Percentiles rank a stretch among this genome's conserved stretches.
Evolutionary conservation across 805 yeast genomes (phyloP).

Genomic region (Candida tammaniensis): DNA sequence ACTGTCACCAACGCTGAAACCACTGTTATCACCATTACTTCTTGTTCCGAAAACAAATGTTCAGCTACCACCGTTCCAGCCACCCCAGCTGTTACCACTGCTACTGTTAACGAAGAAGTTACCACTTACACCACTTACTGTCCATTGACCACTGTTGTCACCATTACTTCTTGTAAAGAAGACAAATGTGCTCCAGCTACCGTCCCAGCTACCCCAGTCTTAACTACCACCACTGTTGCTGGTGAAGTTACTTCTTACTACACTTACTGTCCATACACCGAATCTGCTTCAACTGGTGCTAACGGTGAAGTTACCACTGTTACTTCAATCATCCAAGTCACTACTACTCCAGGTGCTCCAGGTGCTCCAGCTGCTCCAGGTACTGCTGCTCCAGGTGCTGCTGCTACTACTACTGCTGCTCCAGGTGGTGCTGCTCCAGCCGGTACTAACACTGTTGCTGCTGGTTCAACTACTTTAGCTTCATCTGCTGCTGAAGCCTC

Average conservation of each 20-base stretch:
- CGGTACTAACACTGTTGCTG: slow-evolving; percentile 10
- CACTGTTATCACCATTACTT: slow-evolving; percentile 32
- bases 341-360: slow-evolving; percentile 13
- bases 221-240: slow-evolving; percentile 23
- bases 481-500: slow-evolving; percentile 12
- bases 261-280: slow-evolving; percentile 33
- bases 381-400: slow-evolving; percentile 9
- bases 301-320: slow-evolving; percentile 18
- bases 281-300: slow-evolving; percentile 5
- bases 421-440: slow-evolving; percentile 8
- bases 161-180: slow-evolving; percentile 35
- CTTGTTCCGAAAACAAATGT: slow-evolving; percentile 31
- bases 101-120: slow-evolving; percentile 15
- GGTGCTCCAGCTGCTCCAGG: slow-evolving; percentile 16
- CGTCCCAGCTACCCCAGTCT: slow-evolving; percentile 28
- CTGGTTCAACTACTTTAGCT: slow-evolving; percentile 12
- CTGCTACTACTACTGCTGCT: slow-evolving; percentile 8
- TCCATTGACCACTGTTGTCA: slow-evolving; percentile 26
- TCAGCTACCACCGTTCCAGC: slow-evolving; percentile 27
- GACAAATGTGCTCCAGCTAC: slow-evolving; percentile 26
- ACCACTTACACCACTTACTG: slow-evolving; percentile 16
- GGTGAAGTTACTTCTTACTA: slow-evolving; percentile 30
- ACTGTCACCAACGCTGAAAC: slow-evolving; percentile 23
- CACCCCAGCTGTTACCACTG: slow-evolving; percentile 18
- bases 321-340: slow-evolving; percentile 12